A percentile compares a stretch with the other conserved stretches of the same genome.
These are phyloP conservation scores for Gyromitra esculenta DNA, from an alignment of 2,329 filamentous ascomycete species.

Conservation along the genomic window DNA sequence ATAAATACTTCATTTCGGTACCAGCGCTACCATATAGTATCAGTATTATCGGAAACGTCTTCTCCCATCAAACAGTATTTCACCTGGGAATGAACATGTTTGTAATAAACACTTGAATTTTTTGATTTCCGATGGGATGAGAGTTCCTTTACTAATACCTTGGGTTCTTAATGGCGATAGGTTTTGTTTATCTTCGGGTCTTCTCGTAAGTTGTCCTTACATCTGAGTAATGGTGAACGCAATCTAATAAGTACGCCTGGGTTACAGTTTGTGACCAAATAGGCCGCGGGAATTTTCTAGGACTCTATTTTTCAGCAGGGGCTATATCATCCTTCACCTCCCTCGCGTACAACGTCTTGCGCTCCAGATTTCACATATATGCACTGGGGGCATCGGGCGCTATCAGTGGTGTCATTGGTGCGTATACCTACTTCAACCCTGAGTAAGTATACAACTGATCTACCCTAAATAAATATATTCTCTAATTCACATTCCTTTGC, in stretches of 20 bases:
- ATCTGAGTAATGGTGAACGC: not conserved
- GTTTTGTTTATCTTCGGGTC: conserved; percentile 72
- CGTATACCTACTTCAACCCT: conserved; percentile 62
- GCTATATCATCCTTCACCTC: conserved; percentile 69
- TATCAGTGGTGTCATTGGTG: conserved; percentile 69
- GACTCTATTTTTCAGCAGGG: conserved; percentile 72
- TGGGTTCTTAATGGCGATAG: conserved; percentile 15
- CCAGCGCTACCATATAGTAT: conserved; percentile 72
- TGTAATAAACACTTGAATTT: conserved; percentile 58
- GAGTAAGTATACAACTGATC: conserved; percentile 59
- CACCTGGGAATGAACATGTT: conserved; percentile 75
- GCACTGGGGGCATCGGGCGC: conserved; percentile 75
- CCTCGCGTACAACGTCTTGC: conserved; percentile 63
- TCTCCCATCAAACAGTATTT: conserved; percentile 72
- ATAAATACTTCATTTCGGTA: conserved; percentile 73
- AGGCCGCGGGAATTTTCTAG: conserved; percentile 74
- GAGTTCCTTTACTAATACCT: not conserved
- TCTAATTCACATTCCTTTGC: conserved; percentile 65
- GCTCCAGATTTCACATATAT: conserved; percentile 62
- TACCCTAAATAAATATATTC: conserved; percentile 67
- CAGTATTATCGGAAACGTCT: conserved; percentile 71
- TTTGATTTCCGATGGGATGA: not conserved
- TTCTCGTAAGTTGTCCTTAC: conserved; percentile 59
- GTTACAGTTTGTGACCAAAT: conserved; percentile 72
- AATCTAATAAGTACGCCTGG: conserved; percentile 27